Conservation (phyloP, 805 yeast species). For the Myxozyma neotropica region DNA sequence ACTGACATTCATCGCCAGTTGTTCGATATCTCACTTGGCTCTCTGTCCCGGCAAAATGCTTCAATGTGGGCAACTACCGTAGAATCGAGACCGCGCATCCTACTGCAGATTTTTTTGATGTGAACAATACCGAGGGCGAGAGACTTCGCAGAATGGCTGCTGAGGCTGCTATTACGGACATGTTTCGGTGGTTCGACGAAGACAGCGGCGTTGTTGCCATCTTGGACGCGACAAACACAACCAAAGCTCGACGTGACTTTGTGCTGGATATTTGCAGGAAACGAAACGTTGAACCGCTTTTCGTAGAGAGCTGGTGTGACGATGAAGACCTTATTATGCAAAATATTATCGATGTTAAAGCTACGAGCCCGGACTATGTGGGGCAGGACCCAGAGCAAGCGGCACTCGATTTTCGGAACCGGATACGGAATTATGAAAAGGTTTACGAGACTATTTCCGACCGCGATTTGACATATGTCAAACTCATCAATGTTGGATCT, state of each 20-base stretch:
- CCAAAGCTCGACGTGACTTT: slow-evolving; percentile 67
- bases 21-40: slow-evolving; percentile 93
- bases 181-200: slow-evolving; percentile 82
- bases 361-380: slow-evolving; percentile 80
- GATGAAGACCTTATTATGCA: slow-evolving; percentile 75
- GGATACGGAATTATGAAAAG: slow-evolving; percentile 73
- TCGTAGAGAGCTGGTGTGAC: slow-evolving; percentile 89
- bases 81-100: slow-evolving; percentile 64
- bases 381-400: slow-evolving; percentile 73
- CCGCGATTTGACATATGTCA: slow-evolving; percentile 72
- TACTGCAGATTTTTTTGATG: slow-evolving; percentile 76
- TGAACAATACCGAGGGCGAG: slow-evolving; percentile 64
- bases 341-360: slow-evolving; percentile 83
- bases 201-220: slow-evolving; percentile 89
- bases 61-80: slow-evolving; percentile 86
- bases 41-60: slow-evolving; percentile 80
- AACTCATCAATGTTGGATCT: slow-evolving; percentile 81
- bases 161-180: slow-evolving; percentile 68
- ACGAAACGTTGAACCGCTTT: slow-evolving; percentile 81
- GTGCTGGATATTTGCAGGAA: slow-evolving; percentile 61
- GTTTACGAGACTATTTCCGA: slow-evolving; percentile 76
- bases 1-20: slow-evolving; percentile 42
- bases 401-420: slow-evolving; percentile 65
- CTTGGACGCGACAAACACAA: slow-evolving; percentile 90
- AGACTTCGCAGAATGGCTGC: slow-evolving; percentile 70